Evolutionary conservation across 352 stramenopile species (phyloP), one percentile per base, ranked within the genome.

Genomic region (Phytophthora macrochlamydospora): DNA sequence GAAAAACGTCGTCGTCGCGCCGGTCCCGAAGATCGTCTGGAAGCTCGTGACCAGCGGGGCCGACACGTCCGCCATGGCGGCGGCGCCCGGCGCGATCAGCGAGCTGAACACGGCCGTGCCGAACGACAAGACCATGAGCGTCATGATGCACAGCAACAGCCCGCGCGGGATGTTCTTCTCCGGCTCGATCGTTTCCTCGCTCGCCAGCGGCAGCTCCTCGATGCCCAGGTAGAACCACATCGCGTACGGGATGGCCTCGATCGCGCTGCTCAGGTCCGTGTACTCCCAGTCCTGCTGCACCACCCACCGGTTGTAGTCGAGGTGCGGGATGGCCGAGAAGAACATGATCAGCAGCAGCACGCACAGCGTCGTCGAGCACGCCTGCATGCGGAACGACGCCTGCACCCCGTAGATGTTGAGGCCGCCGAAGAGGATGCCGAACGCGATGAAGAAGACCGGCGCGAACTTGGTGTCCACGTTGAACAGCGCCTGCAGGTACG

Each of bases 321-420:
- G 43, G 46, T 89, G 65, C 4, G 74, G 73, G 54, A 75, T 73
- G 35, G 80, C 78, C 7, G 71, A 79, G 32, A 74, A 37, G 63
- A 86, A 87, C 56, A 89, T 87, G 62, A 89, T 76, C 18, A 87
- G 44, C 29, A 89, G 59, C 12, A 79, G 32, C 31, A 84, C 71
- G 6, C 71, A 83, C 31, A 89, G 54, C 33, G 82, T 61, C 24
- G 78, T 87, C 13, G 80, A 71, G 11, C 69, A 71, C 14, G 83
- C 62, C 51, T 89, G 80, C 55, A 87, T 74, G 28, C 78, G 76
- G 69, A 89, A 89, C 35, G 78, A 87, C 3, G 84, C 67, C 45
- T 85, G 78, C 30, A 89, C 63, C 4, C 80, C 80, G 24, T 78
- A 51, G 12, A 81, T 65, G 58, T 89, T 89, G 45, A 89, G 76